Percentiles rank a stretch among this genome's conserved stretches.
phyloP scores from a whole-genome alignment of 106 monocot species.

The Agapanthus africanus region DNA sequence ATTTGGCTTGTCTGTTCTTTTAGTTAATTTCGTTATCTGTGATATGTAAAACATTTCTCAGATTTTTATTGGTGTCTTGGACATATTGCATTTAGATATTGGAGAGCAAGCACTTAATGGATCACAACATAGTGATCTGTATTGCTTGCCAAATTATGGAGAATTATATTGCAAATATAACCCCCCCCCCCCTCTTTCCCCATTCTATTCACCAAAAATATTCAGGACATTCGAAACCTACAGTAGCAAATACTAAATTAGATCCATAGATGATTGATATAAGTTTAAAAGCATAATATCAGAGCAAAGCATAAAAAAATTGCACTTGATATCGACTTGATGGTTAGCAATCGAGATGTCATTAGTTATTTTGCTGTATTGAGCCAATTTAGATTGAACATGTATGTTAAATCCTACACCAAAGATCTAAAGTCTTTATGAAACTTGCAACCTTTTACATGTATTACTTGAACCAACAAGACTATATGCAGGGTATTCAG shows the following conservation, averaged over 20 bases:
- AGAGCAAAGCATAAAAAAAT: too few relatives aligned
- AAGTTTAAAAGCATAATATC: too few relatives aligned
- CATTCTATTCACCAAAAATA: too few relatives aligned
- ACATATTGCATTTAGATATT: too few relatives aligned
- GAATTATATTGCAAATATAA: too few relatives aligned
- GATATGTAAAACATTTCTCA: background rate
- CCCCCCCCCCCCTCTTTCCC: too few relatives aligned
- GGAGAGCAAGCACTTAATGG: too few relatives aligned
- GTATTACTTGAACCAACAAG: background rate
- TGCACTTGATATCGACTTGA: too few relatives aligned
- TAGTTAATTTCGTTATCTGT: too few relatives aligned
- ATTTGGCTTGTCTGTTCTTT: background rate
- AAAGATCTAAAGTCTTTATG: background rate
- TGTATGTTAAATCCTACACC: background rate
- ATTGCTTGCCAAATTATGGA: too few relatives aligned
- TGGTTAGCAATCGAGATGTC: too few relatives aligned
- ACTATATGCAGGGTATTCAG: background rate
- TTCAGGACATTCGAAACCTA: background rate
- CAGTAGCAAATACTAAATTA: background rate
- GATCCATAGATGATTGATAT: background rate
- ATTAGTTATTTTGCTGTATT: background rate
- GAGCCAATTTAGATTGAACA: background rate
- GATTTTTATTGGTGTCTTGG: background rate
- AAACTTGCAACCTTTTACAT: background rate
- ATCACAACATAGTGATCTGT: too few relatives aligned